Conservation (phyloP, 1,284 basidiomycete species). For the Boletus albobrunnescens region DNA sequence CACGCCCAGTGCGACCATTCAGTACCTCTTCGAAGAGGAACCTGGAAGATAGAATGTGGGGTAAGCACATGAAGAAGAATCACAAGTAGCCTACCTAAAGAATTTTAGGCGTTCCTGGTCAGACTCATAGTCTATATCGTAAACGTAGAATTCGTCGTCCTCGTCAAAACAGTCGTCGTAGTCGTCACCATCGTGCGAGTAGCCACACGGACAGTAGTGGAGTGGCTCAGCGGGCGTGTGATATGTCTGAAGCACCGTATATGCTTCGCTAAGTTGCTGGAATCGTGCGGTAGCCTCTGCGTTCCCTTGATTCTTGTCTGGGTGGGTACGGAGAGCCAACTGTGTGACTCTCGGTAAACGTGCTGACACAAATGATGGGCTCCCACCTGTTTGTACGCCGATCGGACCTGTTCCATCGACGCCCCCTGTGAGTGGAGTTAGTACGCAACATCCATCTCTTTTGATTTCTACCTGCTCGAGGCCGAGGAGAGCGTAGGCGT, state of each 20-base stretch:
- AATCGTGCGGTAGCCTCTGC: constrained; percentile 63
- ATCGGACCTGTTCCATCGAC: constrained; percentile 59
- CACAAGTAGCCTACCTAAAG: constrained; percentile 37
- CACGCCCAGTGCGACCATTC: constrained; percentile 35
- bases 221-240: constrained; percentile 36
- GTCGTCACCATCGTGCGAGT: constrained; percentile 20
- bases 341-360: constrained; percentile 26
- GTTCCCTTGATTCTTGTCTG: constrained; percentile 68
- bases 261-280: constrained; percentile 64
- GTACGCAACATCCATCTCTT: neutral
- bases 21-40: constrained; percentile 47
- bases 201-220: constrained; percentile 18
- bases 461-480: constrained; percentile 48
- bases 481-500: constrained; percentile 56
- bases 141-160: constrained; percentile 34
- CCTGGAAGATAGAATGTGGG: constrained; percentile 28
- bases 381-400: constrained; percentile 61
- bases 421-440: constrained; percentile 43
- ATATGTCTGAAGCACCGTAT: constrained; percentile 55
- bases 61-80: constrained; percentile 2
- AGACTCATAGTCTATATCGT: constrained; percentile 35
- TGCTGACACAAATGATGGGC: neutral
- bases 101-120: constrained; percentile 38
- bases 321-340: constrained; percentile 65
- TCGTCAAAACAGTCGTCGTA: constrained; percentile 35